Evolutionary conservation across 352 stramenopile species (phyloP), one percentile per base, ranked within the genome.

Genomic region (Phytophthora idaei): DNA sequence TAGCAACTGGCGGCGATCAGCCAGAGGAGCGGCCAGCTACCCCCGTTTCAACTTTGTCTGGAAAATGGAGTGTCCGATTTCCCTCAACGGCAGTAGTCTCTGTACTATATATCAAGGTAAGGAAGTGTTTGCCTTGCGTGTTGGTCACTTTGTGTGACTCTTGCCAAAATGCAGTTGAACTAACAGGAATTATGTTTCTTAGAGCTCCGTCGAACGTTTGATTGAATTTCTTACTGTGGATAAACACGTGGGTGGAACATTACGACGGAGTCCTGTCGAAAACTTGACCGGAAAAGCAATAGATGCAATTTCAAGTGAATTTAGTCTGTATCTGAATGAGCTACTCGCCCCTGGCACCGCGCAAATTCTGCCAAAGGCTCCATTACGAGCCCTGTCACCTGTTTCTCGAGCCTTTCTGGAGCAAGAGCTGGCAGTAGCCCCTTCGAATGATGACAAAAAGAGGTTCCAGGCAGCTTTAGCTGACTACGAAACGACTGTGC

Each of bases 381-480:
- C 44, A 25, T n/a, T 87, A 12, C 57, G 59, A n/a, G 41, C 46
- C 9, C 61, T 89, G 14, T 34, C 14, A 34, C 72, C 78, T 2
- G 39, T 87, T 25, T 55, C 81, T 12, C 74, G 74, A 36, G 76
- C 85, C 27, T 44, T 68, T 7, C 42, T 93, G 2, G 87, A 94
- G 61, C 80, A 90, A 47, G 80, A 89, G 32, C 54, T 93, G 2
- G 73, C 77, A 17, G 53, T n/a, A 44, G 67, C 80, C 1, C 36
- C 71, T 14, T 78, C 80, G 9, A 83, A 77, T 39, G 87, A 94
- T 21, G 87, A 94, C 21, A 94, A 92, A 67, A 94, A 91, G 69
- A 85, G 83, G 39, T 53, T 88, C 3, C 87, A 93, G 42, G 57
- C 70, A 21, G 69, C 83, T 14, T 29, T 94, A 31, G 78, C 65